Conservation (phyloP, 306 rosid species). For the Lablab purpureus region DNA sequence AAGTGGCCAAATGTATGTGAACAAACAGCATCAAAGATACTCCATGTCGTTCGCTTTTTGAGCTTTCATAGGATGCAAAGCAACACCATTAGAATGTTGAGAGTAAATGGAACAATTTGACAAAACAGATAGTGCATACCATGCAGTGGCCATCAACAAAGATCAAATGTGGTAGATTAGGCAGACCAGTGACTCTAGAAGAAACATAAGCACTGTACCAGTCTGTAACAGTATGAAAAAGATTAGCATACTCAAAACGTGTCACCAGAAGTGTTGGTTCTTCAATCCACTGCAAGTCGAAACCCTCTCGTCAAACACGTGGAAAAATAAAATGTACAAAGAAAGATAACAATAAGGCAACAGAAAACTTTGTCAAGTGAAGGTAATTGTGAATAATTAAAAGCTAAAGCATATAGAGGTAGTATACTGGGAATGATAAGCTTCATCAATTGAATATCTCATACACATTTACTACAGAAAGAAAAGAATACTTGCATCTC, state of each 20-base stretch:
- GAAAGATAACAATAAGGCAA: conserved; percentile 17
- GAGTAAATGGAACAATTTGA: conserved; percentile 16
- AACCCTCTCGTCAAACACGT: conserved; percentile 49
- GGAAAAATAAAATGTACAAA: conserved; percentile 30
- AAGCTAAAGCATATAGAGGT: neutral
- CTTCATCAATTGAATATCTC: conserved; percentile 11
- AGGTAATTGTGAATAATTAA: neutral
- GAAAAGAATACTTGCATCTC: conserved; percentile 5
- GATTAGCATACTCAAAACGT: conserved; percentile 95
- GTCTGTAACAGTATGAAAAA: conserved; percentile 92
- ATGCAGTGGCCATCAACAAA: conserved; percentile 92
- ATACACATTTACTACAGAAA: neutral
- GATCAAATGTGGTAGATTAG: conserved; percentile 84
- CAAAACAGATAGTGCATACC: conserved; percentile 59
- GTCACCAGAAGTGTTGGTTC: conserved; percentile 95
- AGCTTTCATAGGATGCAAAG: conserved; percentile 19
- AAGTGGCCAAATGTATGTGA: neutral
- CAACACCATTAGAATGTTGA: conserved; percentile 34
- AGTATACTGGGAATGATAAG: neutral
- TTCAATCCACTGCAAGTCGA: conserved; percentile 89
- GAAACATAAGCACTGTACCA: conserved; percentile 96
- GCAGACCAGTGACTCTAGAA: conserved; percentile 84
- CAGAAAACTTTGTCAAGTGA: conserved; percentile 10
- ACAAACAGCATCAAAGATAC: conserved; percentile 9
- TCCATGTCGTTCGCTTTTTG: neutral